A percentile compares a stretch with the other conserved stretches of the same genome.
phyloP scores from a whole-genome alignment of 2,329 filamentous ascomycete species.

The Lasiodiplodia theobromae region DNA sequence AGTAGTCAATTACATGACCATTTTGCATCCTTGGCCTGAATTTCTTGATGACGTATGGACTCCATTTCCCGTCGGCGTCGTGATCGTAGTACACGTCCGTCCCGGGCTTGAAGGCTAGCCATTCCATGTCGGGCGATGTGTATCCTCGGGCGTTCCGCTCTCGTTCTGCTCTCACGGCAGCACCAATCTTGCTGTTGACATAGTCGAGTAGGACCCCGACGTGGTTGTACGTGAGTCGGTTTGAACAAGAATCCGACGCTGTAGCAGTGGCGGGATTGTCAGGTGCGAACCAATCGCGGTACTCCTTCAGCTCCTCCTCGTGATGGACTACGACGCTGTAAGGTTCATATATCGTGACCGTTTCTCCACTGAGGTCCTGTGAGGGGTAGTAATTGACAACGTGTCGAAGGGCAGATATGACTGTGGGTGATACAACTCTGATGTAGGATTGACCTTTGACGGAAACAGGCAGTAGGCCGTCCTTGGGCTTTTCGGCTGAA shows the following conservation, averaged over 20 bases:
- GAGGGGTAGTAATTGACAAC: conserved; percentile 30
- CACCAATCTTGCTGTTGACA: conserved; percentile 29
- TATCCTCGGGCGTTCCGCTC: conserved; percentile 23
- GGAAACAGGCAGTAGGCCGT: not conserved
- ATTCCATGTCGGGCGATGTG: conserved; percentile 30
- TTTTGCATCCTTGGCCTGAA: conserved; percentile 22
- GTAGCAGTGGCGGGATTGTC: not conserved
- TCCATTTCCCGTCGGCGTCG: too few relatives aligned
- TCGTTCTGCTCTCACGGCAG: conserved; percentile 30
- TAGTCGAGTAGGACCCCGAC: conserved; percentile 32
- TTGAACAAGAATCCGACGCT: conserved; percentile 1
- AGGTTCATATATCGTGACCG: conserved; percentile 14
- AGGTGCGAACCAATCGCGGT: conserved; percentile 9
- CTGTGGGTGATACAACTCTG: conserved; percentile 12
- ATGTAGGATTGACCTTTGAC: conserved; percentile 4
- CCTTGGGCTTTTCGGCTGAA: not conserved
- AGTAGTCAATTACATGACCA: conserved; percentile 15
- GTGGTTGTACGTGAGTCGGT: conserved; percentile 32
- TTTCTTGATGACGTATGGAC: conserved; percentile 30
- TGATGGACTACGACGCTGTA: conserved; percentile 28
- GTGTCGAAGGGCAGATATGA: conserved; percentile 17
- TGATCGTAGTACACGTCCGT: conserved; percentile 32
- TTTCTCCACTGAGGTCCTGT: conserved; percentile 21
- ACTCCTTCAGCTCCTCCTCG: conserved; percentile 26
- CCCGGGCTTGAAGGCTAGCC: conserved; percentile 32